phyloP scores from a whole-genome alignment of 2,329 filamentous ascomycete genomes.

The Botrytis galanthina region DNA sequence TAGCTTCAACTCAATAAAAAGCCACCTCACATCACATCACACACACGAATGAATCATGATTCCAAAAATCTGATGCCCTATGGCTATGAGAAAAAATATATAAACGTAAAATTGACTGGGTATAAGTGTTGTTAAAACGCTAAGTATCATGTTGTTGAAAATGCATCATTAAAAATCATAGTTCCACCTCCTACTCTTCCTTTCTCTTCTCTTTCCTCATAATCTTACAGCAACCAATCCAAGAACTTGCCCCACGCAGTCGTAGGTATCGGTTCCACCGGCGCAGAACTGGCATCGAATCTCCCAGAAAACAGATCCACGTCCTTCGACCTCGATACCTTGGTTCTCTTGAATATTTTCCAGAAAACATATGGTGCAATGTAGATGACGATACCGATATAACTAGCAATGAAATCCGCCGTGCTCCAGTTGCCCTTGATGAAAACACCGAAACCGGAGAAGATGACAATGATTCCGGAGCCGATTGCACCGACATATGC shows the following conservation, averaged over 20 bases:
- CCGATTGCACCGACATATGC: constrained; percentile 40
- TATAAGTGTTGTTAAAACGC: constrained; percentile 6
- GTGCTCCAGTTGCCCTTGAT: constrained; percentile 58
- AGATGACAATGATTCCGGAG: constrained; percentile 54
- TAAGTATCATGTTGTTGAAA: constrained; percentile 6
- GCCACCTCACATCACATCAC: not conserved
- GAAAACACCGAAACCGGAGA: constrained; percentile 68
- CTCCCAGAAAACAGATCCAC: constrained; percentile 27
- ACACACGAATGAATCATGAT: not conserved
- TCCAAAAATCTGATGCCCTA: not conserved
- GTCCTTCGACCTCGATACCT: constrained; percentile 40
- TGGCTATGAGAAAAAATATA: not conserved
- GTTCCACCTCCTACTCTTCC: no score
- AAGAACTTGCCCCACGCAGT: constrained; percentile 11
- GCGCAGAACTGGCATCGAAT: constrained; percentile 7
- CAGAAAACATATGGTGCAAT: constrained; percentile 47
- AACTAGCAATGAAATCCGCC: constrained; percentile 59
- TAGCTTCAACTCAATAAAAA: not conserved
- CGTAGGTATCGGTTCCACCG: constrained; percentile 9
- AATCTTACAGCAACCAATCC: constrained; percentile 4
- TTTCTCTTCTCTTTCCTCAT: no score
- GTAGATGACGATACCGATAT: constrained; percentile 50
- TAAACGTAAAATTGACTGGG: not conserved
- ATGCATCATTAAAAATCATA: not conserved
- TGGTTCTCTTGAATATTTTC: constrained; percentile 54